These are phyloP conservation scores for Heritiera littoralis DNA, from an alignment of 345 rosid species.

Conservation along the genomic window DNA sequence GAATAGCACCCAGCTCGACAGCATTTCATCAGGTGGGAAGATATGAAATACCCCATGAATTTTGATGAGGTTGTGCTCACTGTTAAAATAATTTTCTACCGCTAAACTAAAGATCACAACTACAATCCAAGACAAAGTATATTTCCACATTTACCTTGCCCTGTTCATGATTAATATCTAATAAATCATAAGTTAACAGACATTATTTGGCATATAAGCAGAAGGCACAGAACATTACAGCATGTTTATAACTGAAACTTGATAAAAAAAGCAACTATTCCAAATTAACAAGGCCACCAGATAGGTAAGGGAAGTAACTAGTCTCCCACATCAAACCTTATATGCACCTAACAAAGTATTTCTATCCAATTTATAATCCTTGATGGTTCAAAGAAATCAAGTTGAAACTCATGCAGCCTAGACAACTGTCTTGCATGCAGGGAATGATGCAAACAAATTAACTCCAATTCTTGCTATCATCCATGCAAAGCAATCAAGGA, in stretches of 20 bases:
- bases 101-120: background rate
- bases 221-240: background rate
- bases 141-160: conserved; percentile 5
- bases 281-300: background rate
- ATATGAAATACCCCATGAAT: background rate
- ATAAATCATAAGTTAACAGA: background rate
- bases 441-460: background rate
- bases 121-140: background rate
- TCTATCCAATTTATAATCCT: background rate
- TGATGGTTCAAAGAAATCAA: background rate
- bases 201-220: background rate
- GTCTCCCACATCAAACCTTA: background rate
- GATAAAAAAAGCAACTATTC: background rate
- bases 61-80: background rate
- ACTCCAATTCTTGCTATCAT: background rate
- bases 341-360: background rate
- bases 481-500: background rate
- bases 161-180: background rate
- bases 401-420: background rate
- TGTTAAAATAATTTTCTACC: background rate
- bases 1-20: background rate
- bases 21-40: background rate
- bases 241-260: background rate
- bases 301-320: background rate
- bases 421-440: background rate